These are phyloP conservation scores for Silybum marianum DNA, from an alignment of 129 eudicot species.

Conservation along the genomic window DNA sequence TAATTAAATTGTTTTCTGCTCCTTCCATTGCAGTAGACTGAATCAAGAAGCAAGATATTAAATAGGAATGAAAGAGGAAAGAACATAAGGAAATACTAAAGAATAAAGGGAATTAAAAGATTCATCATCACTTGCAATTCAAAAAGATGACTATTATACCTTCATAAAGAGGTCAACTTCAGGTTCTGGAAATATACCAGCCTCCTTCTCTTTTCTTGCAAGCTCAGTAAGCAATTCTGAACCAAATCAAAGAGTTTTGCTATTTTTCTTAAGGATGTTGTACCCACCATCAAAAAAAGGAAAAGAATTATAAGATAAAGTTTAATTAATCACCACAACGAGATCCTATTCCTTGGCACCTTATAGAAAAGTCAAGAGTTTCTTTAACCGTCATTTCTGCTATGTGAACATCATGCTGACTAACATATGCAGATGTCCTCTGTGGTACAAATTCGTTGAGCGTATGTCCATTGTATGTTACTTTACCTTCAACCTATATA, in stretches of 20 bases:
- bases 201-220: slow-evolving; percentile 63
- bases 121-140: not conserved
- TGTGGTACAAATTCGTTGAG: slow-evolving; percentile 79
- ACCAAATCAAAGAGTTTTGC: not conserved
- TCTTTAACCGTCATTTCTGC: slow-evolving; percentile 85
- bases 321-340: slow-evolving; percentile 56
- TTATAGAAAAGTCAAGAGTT: slow-evolving; percentile 80
- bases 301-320: not conserved
- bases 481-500: slow-evolving; percentile 55
- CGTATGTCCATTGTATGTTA: slow-evolving; percentile 77
- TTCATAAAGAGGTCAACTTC: slow-evolving; percentile 90
- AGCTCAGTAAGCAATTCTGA: slow-evolving; percentile 72
- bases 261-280: not conserved
- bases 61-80: not conserved
- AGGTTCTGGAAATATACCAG: slow-evolving; percentile 60
- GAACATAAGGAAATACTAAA: too few species aligned
- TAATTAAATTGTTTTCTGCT: slow-evolving; percentile 59
- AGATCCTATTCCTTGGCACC: slow-evolving; percentile 86
- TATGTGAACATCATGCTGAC: slow-evolving; percentile 83
- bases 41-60: not conserved
- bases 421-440: slow-evolving; percentile 77
- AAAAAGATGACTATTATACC: slow-evolving; percentile 18
- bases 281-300: not conserved
- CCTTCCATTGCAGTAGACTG: slow-evolving; percentile 82
- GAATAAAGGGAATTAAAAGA: too few species aligned